Evolutionary conservation across 495 filamentous ascomycete genomes (phyloP).

Genomic region (Gamarada debralockiae): DNA sequence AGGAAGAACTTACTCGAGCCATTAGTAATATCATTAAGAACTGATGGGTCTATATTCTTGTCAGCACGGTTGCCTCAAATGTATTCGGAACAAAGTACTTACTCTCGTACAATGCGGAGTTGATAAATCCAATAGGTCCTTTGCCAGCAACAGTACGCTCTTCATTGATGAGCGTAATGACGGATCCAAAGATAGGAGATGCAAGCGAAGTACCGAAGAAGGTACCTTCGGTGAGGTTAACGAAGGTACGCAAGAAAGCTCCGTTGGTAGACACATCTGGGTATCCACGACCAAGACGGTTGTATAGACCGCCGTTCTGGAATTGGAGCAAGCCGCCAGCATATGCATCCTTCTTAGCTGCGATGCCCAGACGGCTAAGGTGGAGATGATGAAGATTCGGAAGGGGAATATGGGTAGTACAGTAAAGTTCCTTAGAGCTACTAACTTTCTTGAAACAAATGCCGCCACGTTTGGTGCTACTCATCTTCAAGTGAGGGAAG

Average conservation of each 20-base stretch:
- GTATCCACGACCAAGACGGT: conserved; percentile 37
- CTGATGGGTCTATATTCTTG: conserved; percentile 27
- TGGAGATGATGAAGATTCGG: too few species aligned
- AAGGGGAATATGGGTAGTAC: too few species aligned
- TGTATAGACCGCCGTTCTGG: conserved; percentile 25
- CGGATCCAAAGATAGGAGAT: conserved; percentile 34
- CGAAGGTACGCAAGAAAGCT: conserved; percentile 24
- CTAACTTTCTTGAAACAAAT: too few species aligned
- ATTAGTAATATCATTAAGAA: conserved; percentile 46
- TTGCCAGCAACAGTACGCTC: conserved; percentile 44
- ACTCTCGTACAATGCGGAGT: conserved; percentile 44
- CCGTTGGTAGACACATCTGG: conserved; percentile 35
- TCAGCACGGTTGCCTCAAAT: not conserved
- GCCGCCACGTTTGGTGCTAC: too few species aligned
- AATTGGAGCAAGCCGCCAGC: too few species aligned
- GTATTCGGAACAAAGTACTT: not conserved
- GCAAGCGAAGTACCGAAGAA: conserved; percentile 30
- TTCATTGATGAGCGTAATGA: conserved; percentile 47
- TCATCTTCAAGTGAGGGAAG: too few species aligned
- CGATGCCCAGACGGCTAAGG: too few species aligned
- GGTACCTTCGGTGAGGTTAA: conserved; percentile 30
- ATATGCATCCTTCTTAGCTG: too few species aligned
- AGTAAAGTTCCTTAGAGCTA: too few species aligned
- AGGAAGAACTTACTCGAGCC: conserved; percentile 33
- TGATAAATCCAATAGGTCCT: conserved; percentile 49